Percentiles rank a stretch among this genome's conserved stretches.
phyloP scores from a whole-genome alignment of 176 grass and related monocot genomes.

The Phyllostachys edulis region DNA sequence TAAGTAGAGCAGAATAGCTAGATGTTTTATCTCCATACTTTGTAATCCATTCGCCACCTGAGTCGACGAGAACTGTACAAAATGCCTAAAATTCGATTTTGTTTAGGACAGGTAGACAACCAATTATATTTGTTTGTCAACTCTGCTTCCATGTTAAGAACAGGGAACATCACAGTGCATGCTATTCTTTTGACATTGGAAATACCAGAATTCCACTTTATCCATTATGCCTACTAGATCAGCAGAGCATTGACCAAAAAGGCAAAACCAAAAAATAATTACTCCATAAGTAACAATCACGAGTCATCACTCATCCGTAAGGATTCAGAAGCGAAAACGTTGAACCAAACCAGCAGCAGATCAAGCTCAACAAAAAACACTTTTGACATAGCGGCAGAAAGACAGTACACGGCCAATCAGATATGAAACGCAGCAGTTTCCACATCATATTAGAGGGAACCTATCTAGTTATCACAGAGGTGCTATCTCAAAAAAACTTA shows the following conservation, averaged over 20 bases:
- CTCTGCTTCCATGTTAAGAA: neutral
- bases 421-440: neutral
- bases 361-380: slow-evolving; percentile 27
- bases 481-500: neutral
- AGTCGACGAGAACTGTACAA: no score
- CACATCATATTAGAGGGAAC: slow-evolving; percentile 34
- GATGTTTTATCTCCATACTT: no score
- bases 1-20: no score
- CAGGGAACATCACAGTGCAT: neutral
- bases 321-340: neutral
- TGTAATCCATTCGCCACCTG: no score
- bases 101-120: neutral
- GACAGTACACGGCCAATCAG: slow-evolving; percentile 5
- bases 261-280: neutral
- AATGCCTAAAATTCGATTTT: no score
- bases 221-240: neutral
- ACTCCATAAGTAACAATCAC: neutral
- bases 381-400: neutral
- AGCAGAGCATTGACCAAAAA: neutral
- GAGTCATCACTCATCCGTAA: neutral
- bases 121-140: neutral
- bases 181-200: neutral
- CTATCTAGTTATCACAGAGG: slow-evolving; percentile 16
- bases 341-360: neutral
- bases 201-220: neutral